phyloP scores from a whole-genome alignment of 1,284 basidiomycete genomes.

The Termitomyces sp. region DNA sequence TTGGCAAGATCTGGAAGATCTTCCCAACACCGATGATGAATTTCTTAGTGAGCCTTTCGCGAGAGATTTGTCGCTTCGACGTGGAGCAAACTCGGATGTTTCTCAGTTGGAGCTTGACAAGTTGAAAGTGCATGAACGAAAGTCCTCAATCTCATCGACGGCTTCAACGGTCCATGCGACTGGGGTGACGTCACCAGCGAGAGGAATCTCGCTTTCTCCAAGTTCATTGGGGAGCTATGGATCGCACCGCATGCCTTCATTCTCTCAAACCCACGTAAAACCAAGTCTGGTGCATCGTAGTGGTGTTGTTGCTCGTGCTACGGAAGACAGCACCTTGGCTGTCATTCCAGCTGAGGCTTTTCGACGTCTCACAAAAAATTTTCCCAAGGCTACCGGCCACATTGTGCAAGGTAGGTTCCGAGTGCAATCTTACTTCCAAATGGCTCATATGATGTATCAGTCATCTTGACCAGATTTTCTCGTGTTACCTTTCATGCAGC shows the following conservation, averaged over 20 bases:
- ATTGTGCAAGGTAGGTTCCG: slow-evolving; percentile 78
- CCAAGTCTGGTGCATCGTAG: slow-evolving; percentile 45
- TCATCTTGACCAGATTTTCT: slow-evolving; percentile 93
- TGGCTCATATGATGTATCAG: slow-evolving; percentile 32
- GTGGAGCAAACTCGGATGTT: slow-evolving; percentile 54
- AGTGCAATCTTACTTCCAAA: neutral
- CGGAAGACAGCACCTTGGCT: slow-evolving; percentile 93
- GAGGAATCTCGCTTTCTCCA: slow-evolving; percentile 26
- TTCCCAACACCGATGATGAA: slow-evolving; percentile 25
- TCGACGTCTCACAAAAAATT: slow-evolving; percentile 86
- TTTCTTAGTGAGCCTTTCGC: slow-evolving; percentile 17
- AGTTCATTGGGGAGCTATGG: slow-evolving; percentile 21
- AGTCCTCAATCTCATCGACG: slow-evolving; percentile 55
- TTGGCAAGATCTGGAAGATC: slow-evolving; percentile 62
- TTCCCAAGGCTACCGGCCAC: slow-evolving; percentile 94
- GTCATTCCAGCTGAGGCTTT: slow-evolving; percentile 99
- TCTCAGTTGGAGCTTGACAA: slow-evolving; percentile 51
- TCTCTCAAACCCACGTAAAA: slow-evolving; percentile 21
- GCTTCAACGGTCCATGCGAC: slow-evolving; percentile 58
- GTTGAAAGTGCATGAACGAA: slow-evolving; percentile 32
- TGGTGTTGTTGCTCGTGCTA: slow-evolving; percentile 83
- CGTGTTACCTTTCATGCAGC: slow-evolving; percentile 96
- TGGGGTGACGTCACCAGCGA: slow-evolving; percentile 27
- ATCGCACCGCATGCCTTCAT: slow-evolving; percentile 14
- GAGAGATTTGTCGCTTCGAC: slow-evolving; percentile 21